Conservation (phyloP, 1,284 basidiomycete genomes). For the Peniophora sp. region DNA sequence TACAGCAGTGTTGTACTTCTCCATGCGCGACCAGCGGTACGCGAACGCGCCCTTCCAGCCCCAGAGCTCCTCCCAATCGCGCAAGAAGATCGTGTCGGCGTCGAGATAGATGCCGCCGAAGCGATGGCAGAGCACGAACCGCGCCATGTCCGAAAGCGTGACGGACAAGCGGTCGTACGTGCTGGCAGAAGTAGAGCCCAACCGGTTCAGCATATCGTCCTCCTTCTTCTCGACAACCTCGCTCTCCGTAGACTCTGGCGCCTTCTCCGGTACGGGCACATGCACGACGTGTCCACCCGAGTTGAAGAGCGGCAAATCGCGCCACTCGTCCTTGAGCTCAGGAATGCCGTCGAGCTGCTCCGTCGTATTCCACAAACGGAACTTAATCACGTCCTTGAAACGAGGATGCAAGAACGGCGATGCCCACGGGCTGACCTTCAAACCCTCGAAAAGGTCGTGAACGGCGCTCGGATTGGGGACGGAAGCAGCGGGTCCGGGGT, state of each 20-base stretch:
- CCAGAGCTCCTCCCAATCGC: constrained; percentile 71
- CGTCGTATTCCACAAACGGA: constrained; percentile 69
- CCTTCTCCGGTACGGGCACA: constrained; percentile 22
- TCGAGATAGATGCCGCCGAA: constrained; percentile 68
- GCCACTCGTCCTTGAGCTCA: constrained; percentile 58
- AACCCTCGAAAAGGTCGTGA: constrained; percentile 48
- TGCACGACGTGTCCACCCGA: constrained; percentile 55
- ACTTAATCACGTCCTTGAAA: constrained; percentile 59
- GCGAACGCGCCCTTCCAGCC: constrained; percentile 65
- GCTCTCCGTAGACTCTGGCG: constrained; percentile 13
- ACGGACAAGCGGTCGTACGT: constrained; percentile 60
- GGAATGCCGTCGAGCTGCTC: constrained; percentile 60
- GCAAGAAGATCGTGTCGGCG: constrained; percentile 63
- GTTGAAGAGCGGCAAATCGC: constrained; percentile 45
- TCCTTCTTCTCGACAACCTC: constrained; percentile 19
- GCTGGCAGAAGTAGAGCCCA: constrained; percentile 44
- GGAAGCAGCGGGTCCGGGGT: constrained; percentile 51
- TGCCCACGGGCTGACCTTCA: constrained; percentile 59
- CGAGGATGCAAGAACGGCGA: constrained; percentile 61
- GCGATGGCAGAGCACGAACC: constrained; percentile 61
- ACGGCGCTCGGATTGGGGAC: constrained; percentile 48
- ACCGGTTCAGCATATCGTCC: constrained; percentile 41
- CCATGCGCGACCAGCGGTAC: constrained; percentile 58
- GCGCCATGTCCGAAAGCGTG: constrained; percentile 63
- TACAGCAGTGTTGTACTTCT: constrained; percentile 66